Conservation (phyloP, 257 asterid genomes). For the Solanum dulcamara region DNA sequence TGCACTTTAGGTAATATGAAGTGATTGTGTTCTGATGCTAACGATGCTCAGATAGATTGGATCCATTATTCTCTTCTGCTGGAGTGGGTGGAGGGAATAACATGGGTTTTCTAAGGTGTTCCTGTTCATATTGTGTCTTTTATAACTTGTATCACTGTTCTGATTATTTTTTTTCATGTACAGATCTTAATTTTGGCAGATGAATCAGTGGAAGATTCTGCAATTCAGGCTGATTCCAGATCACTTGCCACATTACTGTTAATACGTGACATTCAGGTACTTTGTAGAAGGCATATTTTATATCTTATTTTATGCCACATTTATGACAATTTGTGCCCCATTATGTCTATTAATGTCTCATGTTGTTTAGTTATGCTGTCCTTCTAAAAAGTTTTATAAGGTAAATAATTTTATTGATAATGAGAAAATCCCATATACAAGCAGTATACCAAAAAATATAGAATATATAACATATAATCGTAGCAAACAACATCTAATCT, state of each 20-base stretch:
- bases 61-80: neutral
- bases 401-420: neutral
- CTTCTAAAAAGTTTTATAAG: neutral
- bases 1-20: neutral
- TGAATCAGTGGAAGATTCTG: constrained; percentile 87
- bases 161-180: constrained; percentile 3
- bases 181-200: constrained; percentile 87
- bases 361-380: neutral
- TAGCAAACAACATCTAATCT: neutral
- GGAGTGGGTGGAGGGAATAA: neutral
- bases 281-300: neutral
- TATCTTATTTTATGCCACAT: neutral
- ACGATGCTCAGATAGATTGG: neutral
- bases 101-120: neutral
- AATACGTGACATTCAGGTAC: constrained; percentile 90
- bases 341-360: neutral
- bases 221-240: constrained; percentile 90
- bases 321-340: neutral
- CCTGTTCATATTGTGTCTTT: neutral
- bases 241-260: constrained; percentile 82
- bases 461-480: neutral
- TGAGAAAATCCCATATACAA: neutral
- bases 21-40: neutral
- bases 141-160: neutral
- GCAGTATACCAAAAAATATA: neutral